Base-by-base conservation (phyloP, 495 filamentous ascomycete genomes). In the Aspergillus ostianus region DNA sequence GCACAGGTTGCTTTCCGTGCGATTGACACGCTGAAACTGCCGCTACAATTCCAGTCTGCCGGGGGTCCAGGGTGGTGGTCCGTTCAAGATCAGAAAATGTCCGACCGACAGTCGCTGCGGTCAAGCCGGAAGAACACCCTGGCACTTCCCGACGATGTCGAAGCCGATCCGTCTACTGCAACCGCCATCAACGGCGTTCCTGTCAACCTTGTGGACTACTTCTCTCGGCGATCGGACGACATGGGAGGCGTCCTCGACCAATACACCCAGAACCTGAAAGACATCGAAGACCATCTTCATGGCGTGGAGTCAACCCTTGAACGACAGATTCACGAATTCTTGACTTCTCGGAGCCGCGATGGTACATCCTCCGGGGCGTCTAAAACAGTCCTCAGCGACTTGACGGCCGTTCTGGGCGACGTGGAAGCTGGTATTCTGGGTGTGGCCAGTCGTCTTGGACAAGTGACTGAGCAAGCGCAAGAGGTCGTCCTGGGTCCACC, bases 241-340 rank as follows among this genome's bases (percentile, higher is more conserved):
- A 87, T 96, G 83, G 75, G 81, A 8, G 71, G 77, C 7, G 87
- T 87, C 27, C 80, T 93, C 32, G 78, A 81, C 7, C 79, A 73
- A 62, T 92, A 92, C 68, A 82, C 85, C 61, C 73, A 77, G 29
- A 90, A 88, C 59, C 73, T 96, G 52, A 77, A 82, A 51, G 91
- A 96, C 70, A 91, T 97, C 53, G 92, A 96, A 73, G 80, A 84
- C 62, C 91, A 94, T 69, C 78, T 97, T 51, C 79, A 87, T 51
- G 85, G 87, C 4, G 85, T 96, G 21, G 90, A 95, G 67, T 75
- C 78, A 9, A 84, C 82, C 26, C 80, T 90, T 49, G 77, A 87
- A 60, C 82, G 87, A 57, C 87, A 92, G 69, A 82, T 90, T 56
- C 85, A 89, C 71, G 79, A 87, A 55, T 82, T 89, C 67, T 77